These are phyloP conservation scores for Elsinoe perseae DNA, from an alignment of 2,329 filamentous ascomycete species.

Conservation along the genomic window DNA sequence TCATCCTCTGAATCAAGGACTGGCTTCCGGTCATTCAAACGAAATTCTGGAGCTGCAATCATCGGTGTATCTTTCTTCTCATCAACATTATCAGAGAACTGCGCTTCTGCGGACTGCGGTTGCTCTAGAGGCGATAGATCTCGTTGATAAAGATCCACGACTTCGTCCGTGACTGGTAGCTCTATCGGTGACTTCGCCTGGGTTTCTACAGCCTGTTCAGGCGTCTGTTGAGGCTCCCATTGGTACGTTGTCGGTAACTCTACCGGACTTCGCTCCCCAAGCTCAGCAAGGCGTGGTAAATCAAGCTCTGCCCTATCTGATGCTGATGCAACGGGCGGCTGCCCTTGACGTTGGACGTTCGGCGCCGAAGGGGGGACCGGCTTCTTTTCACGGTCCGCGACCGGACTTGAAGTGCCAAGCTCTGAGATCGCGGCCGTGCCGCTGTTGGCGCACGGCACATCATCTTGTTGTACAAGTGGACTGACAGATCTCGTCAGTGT, in stretches of 20 bases:
- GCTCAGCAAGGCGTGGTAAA: background rate
- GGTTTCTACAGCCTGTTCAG: background rate
- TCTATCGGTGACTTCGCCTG: background rate
- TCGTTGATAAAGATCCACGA: background rate
- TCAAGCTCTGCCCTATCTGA: background rate
- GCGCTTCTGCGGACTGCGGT: background rate
- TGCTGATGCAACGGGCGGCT: too few species aligned
- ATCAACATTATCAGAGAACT: background rate
- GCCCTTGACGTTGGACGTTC: too few species aligned
- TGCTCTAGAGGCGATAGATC: background rate
- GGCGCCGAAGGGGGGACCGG: background rate
- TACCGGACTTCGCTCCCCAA: background rate
- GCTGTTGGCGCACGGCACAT: background rate
- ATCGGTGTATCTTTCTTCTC: slow-evolving; percentile 9
- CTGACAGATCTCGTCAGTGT: background rate
- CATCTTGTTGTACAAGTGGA: background rate
- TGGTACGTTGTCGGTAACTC: background rate
- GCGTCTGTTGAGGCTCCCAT: background rate
- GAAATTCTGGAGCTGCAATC: slow-evolving; percentile 5
- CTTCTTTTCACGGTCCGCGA: background rate
- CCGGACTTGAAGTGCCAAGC: background rate
- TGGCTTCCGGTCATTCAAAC: background rate
- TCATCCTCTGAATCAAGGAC: background rate
- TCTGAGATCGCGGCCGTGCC: background rate
- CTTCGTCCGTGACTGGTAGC: background rate